Evolutionary conservation across 192 early-diverging fungal genomes (phyloP).

Genomic region (Paraglomus occultum): DNA sequence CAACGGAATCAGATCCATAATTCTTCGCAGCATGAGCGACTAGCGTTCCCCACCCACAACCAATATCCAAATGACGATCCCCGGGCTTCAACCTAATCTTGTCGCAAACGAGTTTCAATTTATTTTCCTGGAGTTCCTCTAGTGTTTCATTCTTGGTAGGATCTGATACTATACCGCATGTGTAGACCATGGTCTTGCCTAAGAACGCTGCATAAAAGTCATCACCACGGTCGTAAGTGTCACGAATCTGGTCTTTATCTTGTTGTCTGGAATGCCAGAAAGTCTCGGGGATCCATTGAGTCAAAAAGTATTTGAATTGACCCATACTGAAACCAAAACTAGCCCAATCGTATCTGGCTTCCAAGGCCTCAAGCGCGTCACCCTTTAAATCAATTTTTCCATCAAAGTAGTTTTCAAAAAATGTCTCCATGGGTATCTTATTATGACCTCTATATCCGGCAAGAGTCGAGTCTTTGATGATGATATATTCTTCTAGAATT

Average conservation of each 20-base stretch:
- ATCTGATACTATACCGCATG: conserved; percentile 88
- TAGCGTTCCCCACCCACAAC: conserved; percentile 97
- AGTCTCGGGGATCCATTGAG: conserved; percentile 97
- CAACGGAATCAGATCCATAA: conserved; percentile 85
- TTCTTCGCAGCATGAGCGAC: conserved; percentile 87
- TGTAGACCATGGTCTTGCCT: conserved; percentile 95
- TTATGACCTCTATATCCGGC: conserved; percentile 67
- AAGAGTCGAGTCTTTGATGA: conserved; percentile 78
- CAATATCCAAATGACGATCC: conserved; percentile 94
- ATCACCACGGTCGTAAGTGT: conserved; percentile 98
- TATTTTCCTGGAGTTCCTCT: conserved; percentile 96
- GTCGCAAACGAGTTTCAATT: conserved; percentile 86
- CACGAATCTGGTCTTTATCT: conserved; percentile 96
- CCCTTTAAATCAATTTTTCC: conserved; percentile 90
- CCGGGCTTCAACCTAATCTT: conserved; percentile 81
- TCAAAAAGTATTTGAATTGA: conserved; percentile 89
- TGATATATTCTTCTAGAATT: conserved; percentile 85
- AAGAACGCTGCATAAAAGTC: conserved; percentile 97
- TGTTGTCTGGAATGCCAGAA: conserved; percentile 96
- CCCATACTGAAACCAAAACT: conserved; percentile 80
- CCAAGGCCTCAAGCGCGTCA: conserved; percentile 84
- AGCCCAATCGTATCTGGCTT: conserved; percentile 94
- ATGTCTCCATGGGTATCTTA: conserved; percentile 97
- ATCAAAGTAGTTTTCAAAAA: conserved; percentile 97
- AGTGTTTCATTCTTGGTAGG: conserved; percentile 73